Percentiles rank a stretch among this genome's conserved stretches.
Evolutionary conservation across 768 basidiomycete species (phyloP).

Genomic region (Mycena crocata): DNA sequence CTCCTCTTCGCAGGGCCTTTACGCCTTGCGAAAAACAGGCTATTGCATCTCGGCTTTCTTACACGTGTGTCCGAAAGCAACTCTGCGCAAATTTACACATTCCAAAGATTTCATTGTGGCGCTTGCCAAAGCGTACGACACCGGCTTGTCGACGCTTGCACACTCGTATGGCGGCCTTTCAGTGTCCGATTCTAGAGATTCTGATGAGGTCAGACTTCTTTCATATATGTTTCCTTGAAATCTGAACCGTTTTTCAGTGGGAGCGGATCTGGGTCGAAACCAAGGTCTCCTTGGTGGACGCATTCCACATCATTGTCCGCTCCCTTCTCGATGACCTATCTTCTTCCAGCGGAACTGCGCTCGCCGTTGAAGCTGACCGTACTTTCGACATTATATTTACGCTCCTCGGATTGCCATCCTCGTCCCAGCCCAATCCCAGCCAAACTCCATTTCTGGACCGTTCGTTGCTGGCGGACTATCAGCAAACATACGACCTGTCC

Average conservation of each 20-base stretch:
- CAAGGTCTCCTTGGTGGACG: constrained; percentile 78
- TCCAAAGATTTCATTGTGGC: constrained; percentile 64
- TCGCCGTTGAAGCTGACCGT: constrained; percentile 62
- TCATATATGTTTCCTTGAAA: constrained; percentile 39
- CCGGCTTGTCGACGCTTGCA: constrained; percentile 65
- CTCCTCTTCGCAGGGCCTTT: constrained; percentile 62
- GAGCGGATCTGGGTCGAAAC: constrained; percentile 77
- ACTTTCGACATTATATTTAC: constrained; percentile 70
- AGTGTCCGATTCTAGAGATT: constrained; percentile 41
- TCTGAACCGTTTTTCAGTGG: constrained; percentile 56
- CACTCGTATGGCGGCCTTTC: constrained; percentile 70
- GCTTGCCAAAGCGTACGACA: constrained; percentile 70
- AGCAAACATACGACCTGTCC: constrained; percentile 72
- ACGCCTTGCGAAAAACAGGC: constrained; percentile 72
- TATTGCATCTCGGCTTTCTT: constrained; percentile 69
- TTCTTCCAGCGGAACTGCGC: constrained; percentile 52
- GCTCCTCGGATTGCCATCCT: constrained; percentile 60
- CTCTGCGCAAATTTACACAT: constrained; percentile 64
- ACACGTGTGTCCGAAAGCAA: constrained; percentile 58
- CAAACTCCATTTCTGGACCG: constrained; percentile 73
- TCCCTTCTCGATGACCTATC: constrained; percentile 63
- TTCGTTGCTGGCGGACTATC: constrained; percentile 78
- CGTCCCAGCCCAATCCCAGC: constrained; percentile 42
- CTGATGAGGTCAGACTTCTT: constrained; percentile 46
- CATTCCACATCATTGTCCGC: constrained; percentile 70